phyloP scores from a whole-genome alignment of 2,329 filamentous ascomycete species.

The Fusarium humuli region DNA sequence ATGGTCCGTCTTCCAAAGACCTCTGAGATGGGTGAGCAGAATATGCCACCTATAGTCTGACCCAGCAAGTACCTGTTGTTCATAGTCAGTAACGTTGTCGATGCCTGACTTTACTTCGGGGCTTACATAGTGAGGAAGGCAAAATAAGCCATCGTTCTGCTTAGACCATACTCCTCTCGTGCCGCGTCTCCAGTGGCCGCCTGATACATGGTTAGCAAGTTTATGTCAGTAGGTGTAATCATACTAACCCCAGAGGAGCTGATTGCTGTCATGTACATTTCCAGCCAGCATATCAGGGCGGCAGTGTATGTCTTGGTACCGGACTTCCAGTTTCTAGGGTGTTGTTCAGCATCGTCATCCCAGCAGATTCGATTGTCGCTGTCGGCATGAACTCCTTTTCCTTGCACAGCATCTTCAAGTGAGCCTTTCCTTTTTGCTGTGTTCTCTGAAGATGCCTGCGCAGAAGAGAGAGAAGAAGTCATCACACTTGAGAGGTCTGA shows the following conservation, averaged over 20 bases:
- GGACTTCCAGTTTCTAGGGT: not conserved
- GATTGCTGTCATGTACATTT: constrained; percentile 14
- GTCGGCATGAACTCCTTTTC: constrained; percentile 2
- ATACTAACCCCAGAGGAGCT: constrained; percentile 1
- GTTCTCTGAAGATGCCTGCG: not conserved
- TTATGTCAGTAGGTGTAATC: too few species aligned
- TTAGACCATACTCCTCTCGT: not conserved
- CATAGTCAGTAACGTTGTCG: not conserved
- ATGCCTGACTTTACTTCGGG: not conserved
- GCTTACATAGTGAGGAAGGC: constrained; percentile 7
- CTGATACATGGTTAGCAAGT: not conserved
- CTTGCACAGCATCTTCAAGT: not conserved
- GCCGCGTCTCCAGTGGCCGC: not conserved
- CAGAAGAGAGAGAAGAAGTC: not conserved
- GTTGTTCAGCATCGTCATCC: constrained; percentile 1
- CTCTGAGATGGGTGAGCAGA: constrained; percentile 6
- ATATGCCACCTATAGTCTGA: constrained; percentile 4
- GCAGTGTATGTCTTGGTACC: not conserved
- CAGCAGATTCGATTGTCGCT: not conserved
- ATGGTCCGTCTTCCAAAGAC: constrained; percentile 6
- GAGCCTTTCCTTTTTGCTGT: not conserved
- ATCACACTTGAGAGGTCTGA: not conserved
- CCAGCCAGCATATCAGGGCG: constrained; percentile 6
- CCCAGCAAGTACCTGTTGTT: not conserved
- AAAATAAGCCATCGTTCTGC: constrained; percentile 6